Evolutionary conservation across 768 basidiomycete genomes (phyloP), one percentile per base, ranked within the genome.

Genomic region (Pulveroboletus frians): DNA sequence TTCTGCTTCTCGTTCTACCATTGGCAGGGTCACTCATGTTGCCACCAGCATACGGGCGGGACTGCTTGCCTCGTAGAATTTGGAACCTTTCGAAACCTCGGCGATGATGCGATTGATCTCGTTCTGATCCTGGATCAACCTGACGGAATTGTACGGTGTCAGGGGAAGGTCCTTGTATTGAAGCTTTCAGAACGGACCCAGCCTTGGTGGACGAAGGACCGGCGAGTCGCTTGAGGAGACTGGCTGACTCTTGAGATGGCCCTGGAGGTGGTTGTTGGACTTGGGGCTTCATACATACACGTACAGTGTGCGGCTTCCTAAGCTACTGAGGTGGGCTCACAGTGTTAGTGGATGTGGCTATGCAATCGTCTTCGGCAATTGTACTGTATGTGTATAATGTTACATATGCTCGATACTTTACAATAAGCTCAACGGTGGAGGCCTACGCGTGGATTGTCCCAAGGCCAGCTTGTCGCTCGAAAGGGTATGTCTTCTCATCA

Each of bases 201-300:
- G 92, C 91, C 75, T 95, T 95, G 39, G 80, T 85, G 4, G 87
- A 86, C 3, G 89, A 92, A 10, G 90, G 89, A 15, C 92, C 92
- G 13, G 92, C 92, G 37, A 95, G 78, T 39, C 89, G 81, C 52
- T 78, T 81, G 23, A 91, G 71, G 34, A 92, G 78, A 64, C 83
- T 88, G 36, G 78, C 77, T 8, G 83, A 73, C 57, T 83, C 78
- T 66, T 83, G 84, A 47, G 84, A 84, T 9, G 68, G 54, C 43
- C 68, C 57, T 13, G 66, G 68, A 29, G 55, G 59, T 43, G 43
- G 17, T n/a, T 57, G 52, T 23, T 55, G 62, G 26, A 15, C 32
- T 29, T 58, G 52, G 34, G 61, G 30, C 49, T 54, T 46, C 64
- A 64, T 66, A 39, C 50, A 50, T 41, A 49, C 31, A 30, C 21